Conservation (phyloP, 2,329 filamentous ascomycete genomes). For the Sporothrix protearum region DNA sequence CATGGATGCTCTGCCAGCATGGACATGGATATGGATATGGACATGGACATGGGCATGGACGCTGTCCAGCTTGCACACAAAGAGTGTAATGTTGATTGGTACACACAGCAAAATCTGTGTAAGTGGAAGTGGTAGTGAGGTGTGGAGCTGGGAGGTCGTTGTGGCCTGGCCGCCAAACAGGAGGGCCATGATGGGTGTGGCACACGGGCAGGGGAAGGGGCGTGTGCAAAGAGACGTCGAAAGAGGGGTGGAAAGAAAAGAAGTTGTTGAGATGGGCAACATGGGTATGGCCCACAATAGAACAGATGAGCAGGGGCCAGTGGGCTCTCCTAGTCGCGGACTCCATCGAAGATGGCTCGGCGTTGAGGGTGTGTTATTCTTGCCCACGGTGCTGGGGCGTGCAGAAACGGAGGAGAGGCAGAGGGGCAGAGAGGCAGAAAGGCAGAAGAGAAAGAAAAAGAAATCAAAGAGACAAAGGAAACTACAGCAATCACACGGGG, state of each 20-base stretch:
- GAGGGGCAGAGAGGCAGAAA: too few relatives aligned
- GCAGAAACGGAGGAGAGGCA: not conserved
- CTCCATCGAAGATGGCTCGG: not conserved
- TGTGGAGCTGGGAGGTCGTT: not conserved
- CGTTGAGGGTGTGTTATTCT: conserved; percentile 4
- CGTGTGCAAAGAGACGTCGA: not conserved
- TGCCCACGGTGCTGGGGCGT: conserved; percentile 6
- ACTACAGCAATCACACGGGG: not conserved
- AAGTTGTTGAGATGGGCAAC: conserved; percentile 12
- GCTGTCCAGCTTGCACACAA: not conserved
- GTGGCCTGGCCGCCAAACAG: conserved; percentile 13
- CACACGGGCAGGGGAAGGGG: not conserved
- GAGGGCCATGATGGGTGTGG: conserved; percentile 17
- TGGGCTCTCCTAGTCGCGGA: not conserved
- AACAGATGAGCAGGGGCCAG: conserved; percentile 3
- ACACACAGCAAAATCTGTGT: conserved; percentile 16
- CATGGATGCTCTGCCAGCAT: not conserved
- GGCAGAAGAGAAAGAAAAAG: not conserved
- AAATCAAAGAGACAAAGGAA: not conserved
- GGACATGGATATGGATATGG: too few relatives aligned
- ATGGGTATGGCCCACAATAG: conserved; percentile 17
- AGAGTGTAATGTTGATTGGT: not conserved
- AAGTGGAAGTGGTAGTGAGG: conserved; percentile 21
- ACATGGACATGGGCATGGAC: too few relatives aligned
- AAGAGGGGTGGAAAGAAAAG: not conserved